Conservation (phyloP, 495 filamentous ascomycete genomes). For the Aspergillus homomorphus region DNA sequence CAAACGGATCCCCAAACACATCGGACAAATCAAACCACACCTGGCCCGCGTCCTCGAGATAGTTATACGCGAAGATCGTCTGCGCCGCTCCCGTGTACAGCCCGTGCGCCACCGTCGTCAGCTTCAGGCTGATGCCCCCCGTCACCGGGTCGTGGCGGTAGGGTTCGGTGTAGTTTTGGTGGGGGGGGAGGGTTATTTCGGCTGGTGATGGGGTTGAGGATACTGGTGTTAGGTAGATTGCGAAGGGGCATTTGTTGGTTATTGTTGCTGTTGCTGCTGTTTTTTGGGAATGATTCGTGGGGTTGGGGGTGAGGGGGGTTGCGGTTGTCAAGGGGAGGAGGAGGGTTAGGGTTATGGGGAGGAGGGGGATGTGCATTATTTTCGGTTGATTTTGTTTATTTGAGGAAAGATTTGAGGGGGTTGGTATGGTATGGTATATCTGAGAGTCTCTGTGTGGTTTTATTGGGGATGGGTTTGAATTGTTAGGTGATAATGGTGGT, state of each 20-base stretch:
- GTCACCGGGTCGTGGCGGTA: constrained; percentile 43
- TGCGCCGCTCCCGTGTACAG: constrained; percentile 48
- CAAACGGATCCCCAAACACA: constrained; percentile 57
- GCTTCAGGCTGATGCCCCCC: constrained; percentile 56
- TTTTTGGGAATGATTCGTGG: not conserved
- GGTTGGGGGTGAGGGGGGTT: constrained; percentile 2
- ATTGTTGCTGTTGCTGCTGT: constrained; percentile 6
- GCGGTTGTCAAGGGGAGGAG: constrained; percentile 12
- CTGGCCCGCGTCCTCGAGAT: constrained; percentile 30
- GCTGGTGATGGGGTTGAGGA: constrained; percentile 32
- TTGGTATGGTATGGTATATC: not conserved
- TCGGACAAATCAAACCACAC: constrained; percentile 59
- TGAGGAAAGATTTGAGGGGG: not conserved
- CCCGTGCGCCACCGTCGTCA: constrained; percentile 46
- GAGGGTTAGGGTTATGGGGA: constrained; percentile 12
- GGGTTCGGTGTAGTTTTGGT: constrained; percentile 33
- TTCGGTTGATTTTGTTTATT: constrained; percentile 6
- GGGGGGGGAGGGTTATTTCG: constrained; percentile 22
- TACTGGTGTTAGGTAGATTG: constrained; percentile 57
- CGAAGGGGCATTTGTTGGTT: constrained; percentile 44
- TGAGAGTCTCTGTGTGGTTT: not conserved
- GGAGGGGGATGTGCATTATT: constrained; percentile 15
- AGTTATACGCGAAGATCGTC: constrained; percentile 54
- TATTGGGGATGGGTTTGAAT: not conserved
- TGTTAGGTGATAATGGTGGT: not conserved